Conservation (phyloP, 2,329 filamentous ascomycete species). For the Bimuria novae-zelandiae region DNA sequence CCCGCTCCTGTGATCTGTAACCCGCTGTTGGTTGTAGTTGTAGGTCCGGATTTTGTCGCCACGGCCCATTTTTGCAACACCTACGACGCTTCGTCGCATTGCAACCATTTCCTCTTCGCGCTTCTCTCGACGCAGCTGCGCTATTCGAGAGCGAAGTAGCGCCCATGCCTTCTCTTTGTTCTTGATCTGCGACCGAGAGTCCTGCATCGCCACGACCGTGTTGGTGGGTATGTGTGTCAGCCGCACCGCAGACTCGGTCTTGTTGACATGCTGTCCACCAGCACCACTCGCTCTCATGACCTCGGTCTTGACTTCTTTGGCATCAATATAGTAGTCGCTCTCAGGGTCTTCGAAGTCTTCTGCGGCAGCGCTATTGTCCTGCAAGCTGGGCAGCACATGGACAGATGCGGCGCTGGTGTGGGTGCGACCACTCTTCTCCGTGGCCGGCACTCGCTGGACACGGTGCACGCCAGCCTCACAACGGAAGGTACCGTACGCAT, state of each 20-base stretch:
- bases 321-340: conserved; percentile 89
- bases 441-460: conserved; percentile 90
- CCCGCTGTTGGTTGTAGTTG: conserved; percentile 77
- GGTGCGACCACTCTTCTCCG: conserved; percentile 86
- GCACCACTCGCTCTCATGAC: conserved; percentile 92
- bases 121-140: conserved; percentile 77
- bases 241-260: conserved; percentile 92
- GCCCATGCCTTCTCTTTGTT: conserved; percentile 90
- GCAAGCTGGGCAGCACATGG: conserved; percentile 86
- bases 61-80: conserved; percentile 78
- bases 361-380: conserved; percentile 55
- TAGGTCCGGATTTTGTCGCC: conserved; percentile 95
- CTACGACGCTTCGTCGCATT: conserved; percentile 77
- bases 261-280: conserved; percentile 97
- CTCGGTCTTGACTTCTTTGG: conserved; percentile 79
- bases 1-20: conserved; percentile 86
- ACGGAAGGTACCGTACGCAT: conserved; percentile 80
- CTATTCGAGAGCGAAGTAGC: conserved; percentile 79
- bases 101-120: conserved; percentile 78
- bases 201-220: conserved; percentile 88
- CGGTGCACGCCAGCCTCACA: conserved; percentile 93
- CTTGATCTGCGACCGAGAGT: conserved; percentile 84
- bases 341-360: conserved; percentile 78
- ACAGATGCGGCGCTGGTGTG: conserved; percentile 94
- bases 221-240: conserved; percentile 89